Evolutionary conservation across 2,329 filamentous ascomycete species (phyloP), one percentile per base, ranked within the genome.

Genomic region (Claviceps maximensis): DNA sequence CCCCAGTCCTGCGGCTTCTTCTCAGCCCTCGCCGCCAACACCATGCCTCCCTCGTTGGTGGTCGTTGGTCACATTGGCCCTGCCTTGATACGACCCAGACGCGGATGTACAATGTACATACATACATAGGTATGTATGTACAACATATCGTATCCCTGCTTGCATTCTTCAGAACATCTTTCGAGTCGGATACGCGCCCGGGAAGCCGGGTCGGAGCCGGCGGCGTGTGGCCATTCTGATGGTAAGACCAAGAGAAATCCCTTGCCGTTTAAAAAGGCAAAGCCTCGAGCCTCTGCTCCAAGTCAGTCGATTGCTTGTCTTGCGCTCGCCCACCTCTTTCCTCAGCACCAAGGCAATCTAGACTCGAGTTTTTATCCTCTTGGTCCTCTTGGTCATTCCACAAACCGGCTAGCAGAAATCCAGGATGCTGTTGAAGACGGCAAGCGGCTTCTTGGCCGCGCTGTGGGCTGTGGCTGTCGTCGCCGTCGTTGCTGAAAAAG

Each of bases 391-490:
- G 6, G 36, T 40, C 15, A 40, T 10, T 41, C 17, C 21, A 44
- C 19, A 13, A 38, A n/a, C 15, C 19, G 38, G 38, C 15, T 3
- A 17, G 44, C 44, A 13, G 44, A 19, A 27, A 15, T 13, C 3
- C 45, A 55, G 49, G 19, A 59, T 60, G 59, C 47, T 58, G 51
- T 54, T 58, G 46, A 47, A 52, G 31, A 45, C 38, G 3, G 41
- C 51, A 7, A 58, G 57, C 42, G 54, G 59, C 38, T 25, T 61
- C 17, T 53, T 67, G 51, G 61, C 66, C 23, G 51, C n/a, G 27
- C 4, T 61, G 1, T 62, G 63, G 48, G 56, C 61, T 19, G 54
- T 63, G 38, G 62, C 56, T 29, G 54, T 59, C 4, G 67, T 61
- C 13, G 7, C 23, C 25, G 44, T 27, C 21, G 21, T 25, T 44